Percentiles rank a stretch among this genome's conserved stretches.
These are phyloP conservation scores for Monilinia fructigena DNA, from an alignment of 2,329 filamentous ascomycete genomes.

Conservation along the genomic window DNA sequence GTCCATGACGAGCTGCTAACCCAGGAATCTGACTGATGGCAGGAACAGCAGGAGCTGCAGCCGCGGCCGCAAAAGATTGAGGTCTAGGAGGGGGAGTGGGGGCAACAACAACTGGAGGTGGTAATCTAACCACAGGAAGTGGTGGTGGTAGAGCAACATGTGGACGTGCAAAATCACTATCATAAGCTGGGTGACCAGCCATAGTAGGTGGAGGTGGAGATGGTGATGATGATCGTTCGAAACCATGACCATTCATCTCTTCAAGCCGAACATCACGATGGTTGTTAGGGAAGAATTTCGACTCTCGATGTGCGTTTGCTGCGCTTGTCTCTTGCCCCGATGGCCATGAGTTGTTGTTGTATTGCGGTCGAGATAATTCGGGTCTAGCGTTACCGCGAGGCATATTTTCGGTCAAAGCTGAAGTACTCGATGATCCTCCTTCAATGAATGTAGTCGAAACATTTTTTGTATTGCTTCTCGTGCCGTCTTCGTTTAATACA, in stretches of 20 bases:
- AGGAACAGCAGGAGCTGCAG: slow-evolving; percentile 37
- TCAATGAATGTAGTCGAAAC: slow-evolving; percentile 31
- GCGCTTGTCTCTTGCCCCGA: slow-evolving; percentile 35
- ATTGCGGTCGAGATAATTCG: slow-evolving; percentile 31
- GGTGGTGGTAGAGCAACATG: slow-evolving; percentile 68
- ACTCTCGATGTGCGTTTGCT: slow-evolving; percentile 51
- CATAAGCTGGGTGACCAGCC: slow-evolving; percentile 69
- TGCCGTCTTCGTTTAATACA: slow-evolving; percentile 37
- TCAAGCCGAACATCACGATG: slow-evolving; percentile 48
- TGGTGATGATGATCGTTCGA: slow-evolving; percentile 51
- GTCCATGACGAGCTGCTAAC: slow-evolving; percentile 36
- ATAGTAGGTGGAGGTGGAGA: slow-evolving; percentile 71
- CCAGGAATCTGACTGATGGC: slow-evolving; percentile 26
- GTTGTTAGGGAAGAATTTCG: slow-evolving; percentile 58
- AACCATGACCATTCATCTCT: slow-evolving; percentile 34
- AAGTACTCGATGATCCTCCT: slow-evolving; percentile 24
- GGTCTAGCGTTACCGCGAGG: slow-evolving; percentile 25
- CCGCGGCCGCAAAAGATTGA: slow-evolving; percentile 47
- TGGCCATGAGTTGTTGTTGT: slow-evolving; percentile 38
- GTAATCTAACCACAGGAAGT: slow-evolving; percentile 77
- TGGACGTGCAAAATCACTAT: slow-evolving; percentile 63
- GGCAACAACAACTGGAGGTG: slow-evolving; percentile 47
- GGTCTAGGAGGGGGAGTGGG: slow-evolving; percentile 47
- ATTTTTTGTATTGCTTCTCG: slow-evolving; percentile 33
- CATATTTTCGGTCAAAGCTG: slow-evolving; percentile 30